A percentile compares a stretch with the other conserved stretches of the same genome.
These are phyloP conservation scores for Xylariaceae sp. DNA, from an alignment of 2,329 filamentous ascomycete species.

Conservation along the genomic window DNA sequence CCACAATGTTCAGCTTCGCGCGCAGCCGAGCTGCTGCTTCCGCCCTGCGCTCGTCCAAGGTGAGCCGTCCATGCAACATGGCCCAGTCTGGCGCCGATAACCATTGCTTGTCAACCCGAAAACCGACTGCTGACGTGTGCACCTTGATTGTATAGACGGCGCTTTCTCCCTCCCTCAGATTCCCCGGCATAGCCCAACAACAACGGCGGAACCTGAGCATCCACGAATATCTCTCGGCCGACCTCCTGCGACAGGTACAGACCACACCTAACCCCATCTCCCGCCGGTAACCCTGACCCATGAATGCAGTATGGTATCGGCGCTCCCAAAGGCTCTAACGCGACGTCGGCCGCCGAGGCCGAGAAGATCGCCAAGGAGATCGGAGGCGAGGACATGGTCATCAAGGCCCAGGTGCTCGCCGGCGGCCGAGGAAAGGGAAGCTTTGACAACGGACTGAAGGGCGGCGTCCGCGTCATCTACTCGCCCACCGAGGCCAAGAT, in stretches of 20 bases:
- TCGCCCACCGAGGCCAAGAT: slow-evolving; percentile 94
- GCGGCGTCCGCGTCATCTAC: slow-evolving; percentile 97
- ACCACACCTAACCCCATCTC: slow-evolving; percentile 12
- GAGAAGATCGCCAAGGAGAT: slow-evolving; percentile 87
- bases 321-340: slow-evolving; percentile 83
- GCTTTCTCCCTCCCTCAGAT: slow-evolving; percentile 43
- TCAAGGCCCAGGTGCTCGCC: slow-evolving; percentile 98
- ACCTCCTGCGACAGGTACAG: slow-evolving; percentile 71
- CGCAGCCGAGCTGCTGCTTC: slow-evolving; percentile 74
- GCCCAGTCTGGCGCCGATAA: no score
- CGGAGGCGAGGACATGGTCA: slow-evolving; percentile 93
- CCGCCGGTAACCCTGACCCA: slow-evolving; percentile 17
- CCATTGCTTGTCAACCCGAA: no score
- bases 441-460: slow-evolving; percentile 98
- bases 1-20: slow-evolving; percentile 79
- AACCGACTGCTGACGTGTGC: no score
- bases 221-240: slow-evolving; percentile 95
- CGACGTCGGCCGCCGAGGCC: slow-evolving; percentile 75
- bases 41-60: slow-evolving; percentile 71
- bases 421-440: slow-evolving; percentile 96
- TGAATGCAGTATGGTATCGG: slow-evolving; percentile 76
- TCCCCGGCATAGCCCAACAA: slow-evolving; percentile 60
- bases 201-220: slow-evolving; percentile 89
- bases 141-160: slow-evolving; percentile 28
- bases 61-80: no score